Conservation (phyloP, 1,284 basidiomycete genomes). For the Paramarasmius palmivorus region DNA sequence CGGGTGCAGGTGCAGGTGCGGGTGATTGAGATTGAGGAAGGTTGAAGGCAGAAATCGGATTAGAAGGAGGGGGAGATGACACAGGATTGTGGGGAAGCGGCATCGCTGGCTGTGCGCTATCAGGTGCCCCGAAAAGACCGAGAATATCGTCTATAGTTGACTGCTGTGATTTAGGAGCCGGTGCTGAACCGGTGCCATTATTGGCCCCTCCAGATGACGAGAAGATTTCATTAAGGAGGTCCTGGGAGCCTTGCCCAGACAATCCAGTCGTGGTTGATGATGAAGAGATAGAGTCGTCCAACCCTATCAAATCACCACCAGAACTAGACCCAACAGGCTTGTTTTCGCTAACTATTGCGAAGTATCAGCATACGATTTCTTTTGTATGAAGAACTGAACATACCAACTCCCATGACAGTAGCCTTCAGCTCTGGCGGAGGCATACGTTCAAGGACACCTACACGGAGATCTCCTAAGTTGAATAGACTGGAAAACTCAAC, state of each 20-base stretch:
- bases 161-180: constrained; percentile 47
- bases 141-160: constrained; percentile 88
- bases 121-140: constrained; percentile 73
- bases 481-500: constrained; percentile 93
- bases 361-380: constrained; percentile 2
- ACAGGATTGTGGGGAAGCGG: constrained; percentile 26
- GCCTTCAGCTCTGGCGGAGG: constrained; percentile 95
- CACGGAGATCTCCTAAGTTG: constrained; percentile 70
- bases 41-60: constrained; percentile 27
- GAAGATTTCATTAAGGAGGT: constrained; percentile 93
- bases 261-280: constrained; percentile 40
- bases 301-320: constrained; percentile 74
- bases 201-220: constrained; percentile 40
- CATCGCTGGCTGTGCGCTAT: constrained; percentile 34
- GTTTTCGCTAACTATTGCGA: constrained; percentile 79
- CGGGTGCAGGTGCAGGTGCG: constrained; percentile 25
- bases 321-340: constrained; percentile 90
- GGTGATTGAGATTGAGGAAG: constrained; percentile 37
- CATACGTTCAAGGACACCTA: constrained; percentile 97
- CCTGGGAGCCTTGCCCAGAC: constrained; percentile 51
- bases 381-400: constrained; percentile 27
- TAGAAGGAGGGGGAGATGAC: constrained; percentile 17
- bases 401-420: constrained; percentile 89
- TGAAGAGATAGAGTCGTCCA: constrained; percentile 56
- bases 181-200: constrained; percentile 37